phyloP scores from a whole-genome alignment of 2,329 filamentous ascomycete genomes.

The Fusarium sp. region DNA sequence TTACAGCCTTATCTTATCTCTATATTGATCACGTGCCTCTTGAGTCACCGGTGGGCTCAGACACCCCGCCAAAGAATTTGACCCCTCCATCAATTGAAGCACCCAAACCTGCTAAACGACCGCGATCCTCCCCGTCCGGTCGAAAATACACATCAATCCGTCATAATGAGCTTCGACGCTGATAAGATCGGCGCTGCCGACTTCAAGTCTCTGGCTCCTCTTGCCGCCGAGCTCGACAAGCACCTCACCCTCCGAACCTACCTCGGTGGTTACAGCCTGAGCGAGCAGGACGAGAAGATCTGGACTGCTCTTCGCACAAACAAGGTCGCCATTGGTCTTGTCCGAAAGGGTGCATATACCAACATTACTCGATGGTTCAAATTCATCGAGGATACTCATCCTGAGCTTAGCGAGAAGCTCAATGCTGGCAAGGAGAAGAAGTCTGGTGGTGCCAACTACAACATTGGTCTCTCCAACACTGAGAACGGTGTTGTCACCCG shows the following conservation, averaged over 20 bases:
- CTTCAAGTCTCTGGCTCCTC: constrained; percentile 84
- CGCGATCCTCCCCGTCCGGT: background rate
- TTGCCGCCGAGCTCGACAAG: constrained; percentile 82
- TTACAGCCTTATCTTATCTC: constrained; percentile 3
- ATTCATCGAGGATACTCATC: constrained; percentile 84
- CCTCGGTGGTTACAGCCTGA: constrained; percentile 82
- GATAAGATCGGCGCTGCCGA: constrained; percentile 56
- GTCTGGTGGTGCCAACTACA: constrained; percentile 87
- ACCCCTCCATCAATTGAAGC: constrained; percentile 45
- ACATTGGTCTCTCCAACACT: constrained; percentile 85
- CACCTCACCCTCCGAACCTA: constrained; percentile 89
- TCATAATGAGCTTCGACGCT: constrained; percentile 46
- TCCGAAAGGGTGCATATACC: constrained; percentile 80
- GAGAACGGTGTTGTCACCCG: constrained; percentile 91
- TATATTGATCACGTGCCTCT: constrained; percentile 30
- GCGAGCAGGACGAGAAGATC: constrained; percentile 81
- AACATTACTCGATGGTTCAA: constrained; percentile 90
- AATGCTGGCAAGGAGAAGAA: constrained; percentile 68
- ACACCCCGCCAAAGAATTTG: constrained; percentile 45
- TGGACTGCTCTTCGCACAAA: constrained; percentile 88
- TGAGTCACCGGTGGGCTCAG: constrained; percentile 40
- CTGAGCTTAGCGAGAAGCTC: constrained; percentile 77
- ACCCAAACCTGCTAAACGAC: constrained; percentile 34
- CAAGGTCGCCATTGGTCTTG: constrained; percentile 82
- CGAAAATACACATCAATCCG: constrained; percentile 1